Base-by-base conservation (phyloP, 78 protist genomes). In the Creolimax fragrantissima region DNA sequence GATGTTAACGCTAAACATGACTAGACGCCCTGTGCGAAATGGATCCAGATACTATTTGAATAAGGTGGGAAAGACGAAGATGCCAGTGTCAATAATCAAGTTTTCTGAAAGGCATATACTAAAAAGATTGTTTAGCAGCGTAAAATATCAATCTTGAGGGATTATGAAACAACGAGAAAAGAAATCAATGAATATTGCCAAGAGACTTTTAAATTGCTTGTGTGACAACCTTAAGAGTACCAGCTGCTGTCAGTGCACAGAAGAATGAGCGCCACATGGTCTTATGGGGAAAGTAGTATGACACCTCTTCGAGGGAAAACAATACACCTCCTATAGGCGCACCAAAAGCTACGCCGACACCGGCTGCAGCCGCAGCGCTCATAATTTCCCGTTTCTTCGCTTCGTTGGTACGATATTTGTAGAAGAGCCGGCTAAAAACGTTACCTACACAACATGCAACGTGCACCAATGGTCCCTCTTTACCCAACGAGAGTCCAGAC, bases 281-380 rank as follows among this genome's bases (percentile, higher is more conserved):
- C 84, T 90, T 89, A 47, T 92, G 86, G 3, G 93, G 93, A 41
- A 94, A 94, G 91, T 92, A 94, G 91, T 88, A 89, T 84, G 91
- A 67, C 81, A 90, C 92, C 89, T 94, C 94, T 24, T 94, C 96
- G 74, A 96, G 89, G 3, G 84, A 45, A 83, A 96, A 95, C 41
- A 94, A 58, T 42, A 94, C 85, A 4, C 96, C 96, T 24, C 97
- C 97, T 42, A 94, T 45, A 35, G 96, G 96, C 35, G 96, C 93
- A 4, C 96, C 95, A 84, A 93, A 92, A 5, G 95, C 94, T 4
- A 95, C 92, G 3, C 95, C 3, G 44, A 94, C 84, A 3, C 96
- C 97, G 6, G 95, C 96, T 0, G 96, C 95, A 5, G 92, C 90
- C 4, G 96, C 95, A 3, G 95, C 95, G 0, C 89, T 42, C 42